phyloP scores from a whole-genome alignment of 441 rosid genomes.

The Aleurites moluccanus region DNA sequence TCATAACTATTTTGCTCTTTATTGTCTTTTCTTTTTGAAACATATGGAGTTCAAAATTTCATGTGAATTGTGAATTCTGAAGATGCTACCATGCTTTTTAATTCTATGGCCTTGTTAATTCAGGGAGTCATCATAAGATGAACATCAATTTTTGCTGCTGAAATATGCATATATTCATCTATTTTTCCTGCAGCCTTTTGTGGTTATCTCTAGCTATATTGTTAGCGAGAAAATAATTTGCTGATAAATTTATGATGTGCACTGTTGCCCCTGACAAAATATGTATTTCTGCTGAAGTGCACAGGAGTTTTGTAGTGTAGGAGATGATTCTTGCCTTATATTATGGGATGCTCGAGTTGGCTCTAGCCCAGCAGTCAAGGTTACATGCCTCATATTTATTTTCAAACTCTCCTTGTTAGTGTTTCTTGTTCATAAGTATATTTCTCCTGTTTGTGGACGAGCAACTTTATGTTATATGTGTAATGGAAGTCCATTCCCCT shows the following conservation, averaged over 20 bases:
- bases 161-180: neutral
- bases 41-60: neutral
- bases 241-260: neutral
- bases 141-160: neutral
- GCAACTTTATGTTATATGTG: neutral
- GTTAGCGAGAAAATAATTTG: neutral
- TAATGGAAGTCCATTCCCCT: neutral
- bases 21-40: neutral
- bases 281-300: slow-evolving; percentile 52
- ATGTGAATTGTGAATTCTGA: neutral
- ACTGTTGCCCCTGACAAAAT: slow-evolving; percentile 30
- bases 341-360: slow-evolving; percentile 98
- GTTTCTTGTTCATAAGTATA: neutral
- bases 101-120: neutral
- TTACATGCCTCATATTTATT: slow-evolving; percentile 17
- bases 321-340: slow-evolving; percentile 99
- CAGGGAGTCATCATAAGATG: neutral
- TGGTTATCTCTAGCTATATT: neutral
- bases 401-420: slow-evolving; percentile 9
- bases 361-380: slow-evolving; percentile 76
- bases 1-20: neutral
- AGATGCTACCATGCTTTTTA: neutral
- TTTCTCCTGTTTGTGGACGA: slow-evolving; percentile 7
- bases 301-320: slow-evolving; percentile 97
- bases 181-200: neutral